Evolutionary conservation across 2,329 filamentous ascomycete genomes (phyloP).

Genomic region (Aureobasidium subglaciale): DNA sequence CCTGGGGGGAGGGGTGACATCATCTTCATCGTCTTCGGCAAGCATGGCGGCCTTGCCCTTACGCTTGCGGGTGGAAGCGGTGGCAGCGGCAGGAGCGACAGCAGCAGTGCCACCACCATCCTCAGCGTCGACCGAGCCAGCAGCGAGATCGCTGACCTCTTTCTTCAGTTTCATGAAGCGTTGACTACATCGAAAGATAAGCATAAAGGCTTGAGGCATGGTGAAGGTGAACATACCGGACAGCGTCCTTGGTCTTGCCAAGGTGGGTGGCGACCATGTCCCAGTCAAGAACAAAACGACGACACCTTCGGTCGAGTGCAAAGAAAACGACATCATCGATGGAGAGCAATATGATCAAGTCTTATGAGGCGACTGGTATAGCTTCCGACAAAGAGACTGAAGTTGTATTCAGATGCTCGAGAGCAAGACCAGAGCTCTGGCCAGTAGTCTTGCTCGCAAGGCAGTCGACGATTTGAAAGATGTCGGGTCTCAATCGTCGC

Average conservation of each 20-base stretch:
- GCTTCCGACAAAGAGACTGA: too few species aligned
- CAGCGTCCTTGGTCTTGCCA: neutral
- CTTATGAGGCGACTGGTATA: too few species aligned
- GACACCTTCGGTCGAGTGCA: too few species aligned
- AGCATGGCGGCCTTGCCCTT: neutral
- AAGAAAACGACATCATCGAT: too few species aligned
- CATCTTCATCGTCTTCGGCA: conserved; percentile 3
- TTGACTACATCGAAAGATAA: conserved; percentile 2
- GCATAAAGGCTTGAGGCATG: neutral
- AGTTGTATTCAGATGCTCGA: too few species aligned
- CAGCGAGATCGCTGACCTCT: neutral
- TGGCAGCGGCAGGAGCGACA: neutral
- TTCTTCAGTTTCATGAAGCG: conserved; percentile 13
- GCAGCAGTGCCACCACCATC: neutral
- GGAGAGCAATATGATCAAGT: too few species aligned
- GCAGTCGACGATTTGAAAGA: too few species aligned
- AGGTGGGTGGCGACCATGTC: neutral
- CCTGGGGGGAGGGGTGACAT: neutral
- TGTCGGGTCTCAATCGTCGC: too few species aligned
- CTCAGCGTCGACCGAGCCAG: neutral
- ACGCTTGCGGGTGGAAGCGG: conserved; percentile 9
- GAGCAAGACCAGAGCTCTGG: too few species aligned
- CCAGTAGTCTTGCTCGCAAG: too few species aligned
- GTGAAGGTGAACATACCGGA: neutral
- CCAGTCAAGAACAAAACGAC: neutral